A percentile compares a stretch with the other conserved stretches of the same genome.
These are phyloP conservation scores for Carallia brachiata DNA, from an alignment of 345 rosid genomes.

Conservation along the genomic window DNA sequence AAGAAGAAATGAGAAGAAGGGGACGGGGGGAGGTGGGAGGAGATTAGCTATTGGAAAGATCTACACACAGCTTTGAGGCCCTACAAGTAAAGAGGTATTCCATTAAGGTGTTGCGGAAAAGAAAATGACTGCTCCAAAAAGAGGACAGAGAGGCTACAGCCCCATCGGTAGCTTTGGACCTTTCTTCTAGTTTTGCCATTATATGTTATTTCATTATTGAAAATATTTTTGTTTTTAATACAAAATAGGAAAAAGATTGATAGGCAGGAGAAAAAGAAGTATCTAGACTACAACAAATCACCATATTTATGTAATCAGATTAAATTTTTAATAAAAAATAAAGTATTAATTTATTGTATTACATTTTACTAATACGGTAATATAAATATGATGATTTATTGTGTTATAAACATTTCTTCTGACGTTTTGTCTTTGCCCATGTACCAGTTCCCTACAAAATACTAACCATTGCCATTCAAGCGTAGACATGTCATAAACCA, in stretches of 20 bases:
- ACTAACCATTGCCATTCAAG: no score
- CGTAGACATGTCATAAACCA: background rate
- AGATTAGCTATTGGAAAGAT: constrained; percentile 29
- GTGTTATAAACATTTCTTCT: no score
- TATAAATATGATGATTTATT: no score
- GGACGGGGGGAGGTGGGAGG: constrained; percentile 13
- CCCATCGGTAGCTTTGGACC: constrained; percentile 56
- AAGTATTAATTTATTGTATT: no score
- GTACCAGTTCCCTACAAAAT: no score
- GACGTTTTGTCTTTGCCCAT: no score
- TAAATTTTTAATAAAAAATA: no score
- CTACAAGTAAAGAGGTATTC: constrained; percentile 34
- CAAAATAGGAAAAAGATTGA: no score
- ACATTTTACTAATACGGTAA: no score
- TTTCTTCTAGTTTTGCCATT: constrained; percentile 29
- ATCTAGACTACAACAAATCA: no score
- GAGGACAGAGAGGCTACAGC: constrained; percentile 50
- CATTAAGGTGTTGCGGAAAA: constrained; percentile 37
- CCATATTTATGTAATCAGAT: no score
- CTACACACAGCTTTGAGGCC: constrained; percentile 47
- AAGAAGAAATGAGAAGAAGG: constrained; percentile 23
- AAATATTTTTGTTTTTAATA: background rate
- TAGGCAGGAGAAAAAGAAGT: no score
- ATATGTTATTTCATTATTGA: background rate
- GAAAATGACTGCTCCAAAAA: constrained; percentile 66